Percentiles rank a stretch among this genome's conserved stretches.
phyloP scores from a whole-genome alignment of 352 stramenopile species.

The Globisporangium heterothallicum region DNA sequence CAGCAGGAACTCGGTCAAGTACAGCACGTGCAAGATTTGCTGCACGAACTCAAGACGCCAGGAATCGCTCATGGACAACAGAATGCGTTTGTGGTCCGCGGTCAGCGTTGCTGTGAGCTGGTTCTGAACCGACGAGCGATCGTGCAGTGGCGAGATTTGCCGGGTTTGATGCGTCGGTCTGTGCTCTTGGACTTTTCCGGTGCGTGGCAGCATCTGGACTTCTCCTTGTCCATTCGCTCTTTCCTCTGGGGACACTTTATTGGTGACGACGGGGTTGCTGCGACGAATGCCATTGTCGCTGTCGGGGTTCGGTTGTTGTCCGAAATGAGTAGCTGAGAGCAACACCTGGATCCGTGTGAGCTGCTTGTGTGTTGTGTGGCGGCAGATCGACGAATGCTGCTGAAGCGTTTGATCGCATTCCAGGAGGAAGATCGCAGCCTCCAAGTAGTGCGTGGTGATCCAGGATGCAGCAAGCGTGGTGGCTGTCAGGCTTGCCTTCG shows the following conservation, averaged over 20 bases:
- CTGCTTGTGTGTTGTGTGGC: background rate
- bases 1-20: conserved; percentile 20
- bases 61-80: background rate
- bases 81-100: background rate
- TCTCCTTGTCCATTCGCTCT: background rate
- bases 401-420: background rate
- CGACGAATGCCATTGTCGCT: background rate
- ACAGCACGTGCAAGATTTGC: conserved; percentile 2
- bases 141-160: background rate
- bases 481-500: no score
- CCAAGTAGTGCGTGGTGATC: background rate
- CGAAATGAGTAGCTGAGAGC: background rate
- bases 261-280: background rate
- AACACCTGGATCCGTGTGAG: background rate
- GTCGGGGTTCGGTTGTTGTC: background rate
- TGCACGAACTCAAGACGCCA: conserved; percentile 1
- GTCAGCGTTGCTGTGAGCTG: background rate
- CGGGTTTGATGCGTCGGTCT: background rate
- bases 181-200: background rate
- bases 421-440: conserved; percentile 1
- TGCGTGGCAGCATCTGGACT: background rate
- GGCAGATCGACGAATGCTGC: background rate
- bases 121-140: no score
- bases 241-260: background rate
- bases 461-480: background rate